Evolutionary conservation across 176 grass and related monocot genomes (phyloP).

Genomic region (Musa acuminata): DNA sequence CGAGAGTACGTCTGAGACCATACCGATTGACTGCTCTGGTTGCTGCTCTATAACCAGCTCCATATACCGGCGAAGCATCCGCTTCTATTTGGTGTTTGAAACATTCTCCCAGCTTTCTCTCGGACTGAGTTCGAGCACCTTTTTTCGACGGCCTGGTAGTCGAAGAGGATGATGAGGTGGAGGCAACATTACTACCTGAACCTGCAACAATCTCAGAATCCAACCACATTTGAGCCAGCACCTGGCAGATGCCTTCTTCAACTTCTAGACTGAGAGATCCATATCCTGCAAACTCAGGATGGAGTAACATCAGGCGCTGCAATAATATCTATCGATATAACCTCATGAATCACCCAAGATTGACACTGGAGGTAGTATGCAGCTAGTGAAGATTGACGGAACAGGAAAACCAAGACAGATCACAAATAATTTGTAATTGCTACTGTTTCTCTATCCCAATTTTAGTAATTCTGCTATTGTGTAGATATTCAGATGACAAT

Average conservation of each 20-base stretch:
- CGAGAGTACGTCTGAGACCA: constrained; percentile 1
- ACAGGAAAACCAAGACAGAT: neutral
- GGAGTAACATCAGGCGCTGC: too few species aligned
- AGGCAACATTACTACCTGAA: neutral
- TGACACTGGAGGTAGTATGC: too few species aligned
- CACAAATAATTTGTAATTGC: too few species aligned
- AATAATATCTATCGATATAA: too few species aligned
- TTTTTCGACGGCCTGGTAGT: neutral
- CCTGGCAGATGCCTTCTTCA: constrained; percentile 7
- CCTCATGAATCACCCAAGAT: too few species aligned
- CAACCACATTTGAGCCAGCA: constrained; percentile 9
- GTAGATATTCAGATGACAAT: neutral
- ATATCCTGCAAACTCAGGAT: constrained; percentile 1
- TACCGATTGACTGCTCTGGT: neutral
- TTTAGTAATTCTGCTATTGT: neutral
- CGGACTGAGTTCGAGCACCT: neutral
- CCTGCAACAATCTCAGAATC: constrained; percentile 4
- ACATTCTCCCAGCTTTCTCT: too few species aligned
- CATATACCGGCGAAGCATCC: neutral
- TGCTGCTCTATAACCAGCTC: neutral
- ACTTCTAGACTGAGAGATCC: neutral
- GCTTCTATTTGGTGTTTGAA: constrained; percentile 3
- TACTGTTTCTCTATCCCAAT: neutral
- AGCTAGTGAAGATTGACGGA: neutral
- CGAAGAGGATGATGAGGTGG: neutral